Percentiles rank a stretch among this genome's conserved stretches.
Evolutionary conservation across 371 early-diverging fungal species (phyloP).

Genomic region (Syncephalis plumigaleata): DNA sequence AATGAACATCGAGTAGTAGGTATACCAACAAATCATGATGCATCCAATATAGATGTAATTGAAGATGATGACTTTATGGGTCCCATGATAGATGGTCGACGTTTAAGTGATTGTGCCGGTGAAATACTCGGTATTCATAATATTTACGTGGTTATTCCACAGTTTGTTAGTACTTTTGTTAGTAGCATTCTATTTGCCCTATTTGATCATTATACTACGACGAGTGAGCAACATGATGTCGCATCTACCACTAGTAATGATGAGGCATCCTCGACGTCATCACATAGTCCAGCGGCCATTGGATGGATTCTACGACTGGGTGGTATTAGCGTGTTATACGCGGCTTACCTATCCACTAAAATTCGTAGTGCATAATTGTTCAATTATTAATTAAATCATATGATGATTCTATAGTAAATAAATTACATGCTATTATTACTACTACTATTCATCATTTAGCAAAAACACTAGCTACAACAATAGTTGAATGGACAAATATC

Average conservation of each 20-base stretch:
- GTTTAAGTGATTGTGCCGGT: conserved; percentile 37
- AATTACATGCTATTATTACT: too few species aligned
- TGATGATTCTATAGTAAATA: too few species aligned
- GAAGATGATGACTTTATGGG: neutral
- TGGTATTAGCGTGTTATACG: conserved; percentile 31
- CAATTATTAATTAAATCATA: too few species aligned
- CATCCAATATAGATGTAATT: neutral
- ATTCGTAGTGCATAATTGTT: too few species aligned
- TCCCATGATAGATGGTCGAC: neutral
- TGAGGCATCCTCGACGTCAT: neutral
- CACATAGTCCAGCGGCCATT: conserved; percentile 7
- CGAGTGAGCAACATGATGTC: neutral
- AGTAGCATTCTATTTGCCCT: conserved; percentile 56
- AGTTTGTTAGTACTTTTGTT: conserved; percentile 62
- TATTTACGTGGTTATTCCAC: conserved; percentile 84
- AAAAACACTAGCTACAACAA: too few species aligned
- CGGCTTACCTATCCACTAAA: conserved; percentile 14
- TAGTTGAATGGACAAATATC: too few species aligned
- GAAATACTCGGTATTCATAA: conserved; percentile 85
- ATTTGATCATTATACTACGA: conserved; percentile 17
- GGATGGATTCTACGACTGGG: conserved; percentile 31
- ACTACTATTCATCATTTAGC: too few species aligned
- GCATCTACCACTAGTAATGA: neutral
- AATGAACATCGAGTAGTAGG: too few species aligned
- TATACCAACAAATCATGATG: too few species aligned